phyloP scores from a whole-genome alignment of 1,284 basidiomycete genomes.

The Trichosporon sp. region DNA sequence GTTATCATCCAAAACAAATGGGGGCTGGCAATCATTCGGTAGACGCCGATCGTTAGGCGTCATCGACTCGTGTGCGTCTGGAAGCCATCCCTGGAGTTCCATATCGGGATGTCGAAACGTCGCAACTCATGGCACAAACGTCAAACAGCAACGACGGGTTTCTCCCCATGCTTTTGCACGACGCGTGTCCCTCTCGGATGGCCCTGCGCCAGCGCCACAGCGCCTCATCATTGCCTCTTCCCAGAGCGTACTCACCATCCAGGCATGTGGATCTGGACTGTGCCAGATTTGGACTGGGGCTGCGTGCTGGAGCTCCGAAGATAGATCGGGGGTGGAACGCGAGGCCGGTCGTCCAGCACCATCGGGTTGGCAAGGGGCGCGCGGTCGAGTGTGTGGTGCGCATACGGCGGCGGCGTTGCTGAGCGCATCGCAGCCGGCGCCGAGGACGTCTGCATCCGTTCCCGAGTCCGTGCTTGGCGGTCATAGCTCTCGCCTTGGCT shows the following conservation, averaged over 20 bases:
- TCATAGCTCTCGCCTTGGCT: background rate
- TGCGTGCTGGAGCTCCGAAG: conserved; percentile 42
- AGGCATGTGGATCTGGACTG: conserved; percentile 47
- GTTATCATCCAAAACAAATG: background rate
- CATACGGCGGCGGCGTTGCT: conserved; percentile 42
- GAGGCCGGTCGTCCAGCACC: conserved; percentile 42
- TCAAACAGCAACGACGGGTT: background rate
- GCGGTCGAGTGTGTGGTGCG: conserved; percentile 43
- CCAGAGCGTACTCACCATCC: conserved; percentile 42
- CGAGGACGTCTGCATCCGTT: conserved; percentile 15
- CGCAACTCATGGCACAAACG: background rate
- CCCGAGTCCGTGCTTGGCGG: conserved; percentile 6
- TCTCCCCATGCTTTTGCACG: background rate
- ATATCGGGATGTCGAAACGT: background rate
- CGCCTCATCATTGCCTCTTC: background rate
- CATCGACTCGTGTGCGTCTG: conserved; percentile 6
- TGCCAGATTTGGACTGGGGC: conserved; percentile 37
- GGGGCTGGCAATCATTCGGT: background rate
- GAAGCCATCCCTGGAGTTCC: background rate
- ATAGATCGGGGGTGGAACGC: conserved; percentile 51
- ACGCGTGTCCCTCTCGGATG: background rate
- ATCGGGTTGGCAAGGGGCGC: conserved; percentile 41
- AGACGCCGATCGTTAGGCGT: conserved; percentile 1
- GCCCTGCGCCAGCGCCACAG: background rate
- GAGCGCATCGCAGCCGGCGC: conserved; percentile 22